Evolutionary conservation across 2,329 filamentous ascomycete genomes (phyloP), one percentile per base, ranked within the genome.

Genomic region (Ceratocystis variospora): DNA sequence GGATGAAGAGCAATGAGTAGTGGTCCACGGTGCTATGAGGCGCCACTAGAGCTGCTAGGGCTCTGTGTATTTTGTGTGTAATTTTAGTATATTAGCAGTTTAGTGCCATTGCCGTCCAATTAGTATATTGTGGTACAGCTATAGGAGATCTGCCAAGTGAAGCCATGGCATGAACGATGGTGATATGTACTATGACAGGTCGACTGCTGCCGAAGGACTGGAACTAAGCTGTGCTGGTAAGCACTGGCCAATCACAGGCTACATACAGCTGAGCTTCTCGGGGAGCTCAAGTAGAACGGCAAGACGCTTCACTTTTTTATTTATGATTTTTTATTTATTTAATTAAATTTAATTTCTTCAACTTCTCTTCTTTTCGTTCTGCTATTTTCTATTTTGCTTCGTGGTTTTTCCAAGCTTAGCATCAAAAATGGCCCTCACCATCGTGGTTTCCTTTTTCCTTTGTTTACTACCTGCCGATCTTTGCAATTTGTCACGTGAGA

Each of bases 221-320:
- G 50, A 5, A 22, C 19, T 3, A 55, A 55, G 50, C n/a, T 31
- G 12, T 6, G 37, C 8, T n/a, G 25, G 15, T 10, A 12, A 46
- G 44, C 64, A 41, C 45, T 31, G 55, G 64, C 64, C 64, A 65
- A 65, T 65, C 64, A 65, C 37, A 65, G 25, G 33, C 64, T 25
- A 25, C 22, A 25, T 28, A 22, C 25, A 17, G 28, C n/a, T n/a
- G 53, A 59, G 25, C 17, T 22, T 33, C 22, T 44, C 44, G 2
- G 48, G 25, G 28, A 63, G 44, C 41, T 63, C 41, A 63, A 45
- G 41, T 22, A 41, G 19, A 64, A 12, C 25, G 28, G 17, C n/a
- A 31, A 59, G 53, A 31, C 25, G 59, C 31, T 22, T 45, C 45
- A 19, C 22, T 45, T 41, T 62, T 62, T 62, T 7, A 25, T 0